phyloP scores from a whole-genome alignment of 768 basidiomycete species.

The Mycena kentingensis region DNA sequence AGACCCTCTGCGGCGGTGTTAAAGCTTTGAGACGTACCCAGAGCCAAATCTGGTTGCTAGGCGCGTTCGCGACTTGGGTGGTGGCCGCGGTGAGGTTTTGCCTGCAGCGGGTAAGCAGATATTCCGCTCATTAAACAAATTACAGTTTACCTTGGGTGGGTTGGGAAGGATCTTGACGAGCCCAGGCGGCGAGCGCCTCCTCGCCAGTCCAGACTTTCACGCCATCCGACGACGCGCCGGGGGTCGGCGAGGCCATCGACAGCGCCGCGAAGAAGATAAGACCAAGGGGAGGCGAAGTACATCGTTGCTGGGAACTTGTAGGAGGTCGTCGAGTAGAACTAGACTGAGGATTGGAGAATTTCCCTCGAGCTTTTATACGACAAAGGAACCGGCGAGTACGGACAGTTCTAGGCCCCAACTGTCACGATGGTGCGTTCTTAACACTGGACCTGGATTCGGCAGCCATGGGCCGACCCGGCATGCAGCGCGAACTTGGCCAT shows the following conservation, averaged over 20 bases:
- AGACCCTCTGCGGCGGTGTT: background rate
- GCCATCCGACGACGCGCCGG: background rate
- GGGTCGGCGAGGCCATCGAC: constrained; percentile 4
- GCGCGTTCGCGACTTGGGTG: too few species aligned
- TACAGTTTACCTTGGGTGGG: constrained; percentile 6
- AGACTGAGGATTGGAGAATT: background rate
- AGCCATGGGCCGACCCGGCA: too few species aligned
- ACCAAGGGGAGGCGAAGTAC: constrained; percentile 4
- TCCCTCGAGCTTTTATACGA: constrained; percentile 3
- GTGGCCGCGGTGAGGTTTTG: too few species aligned
- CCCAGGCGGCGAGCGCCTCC: constrained; percentile 12
- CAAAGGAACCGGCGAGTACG: background rate
- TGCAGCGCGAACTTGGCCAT: too few species aligned
- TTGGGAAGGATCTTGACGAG: constrained; percentile 5
- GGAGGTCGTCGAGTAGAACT: constrained; percentile 4
- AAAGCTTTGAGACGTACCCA: too few species aligned
- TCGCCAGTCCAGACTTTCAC: constrained; percentile 8
- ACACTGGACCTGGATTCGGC: too few species aligned
- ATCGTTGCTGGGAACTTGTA: background rate
- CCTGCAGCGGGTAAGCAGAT: constrained; percentile 1
- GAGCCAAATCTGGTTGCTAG: too few species aligned
- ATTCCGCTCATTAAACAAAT: constrained; percentile 2
- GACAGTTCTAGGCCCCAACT: too few species aligned
- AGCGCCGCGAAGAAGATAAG: constrained; percentile 9
- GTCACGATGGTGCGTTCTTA: too few species aligned